These are phyloP conservation scores for Skeletonema potamos DNA, from an alignment of 108 stramenopile species.

Conservation along the genomic window DNA sequence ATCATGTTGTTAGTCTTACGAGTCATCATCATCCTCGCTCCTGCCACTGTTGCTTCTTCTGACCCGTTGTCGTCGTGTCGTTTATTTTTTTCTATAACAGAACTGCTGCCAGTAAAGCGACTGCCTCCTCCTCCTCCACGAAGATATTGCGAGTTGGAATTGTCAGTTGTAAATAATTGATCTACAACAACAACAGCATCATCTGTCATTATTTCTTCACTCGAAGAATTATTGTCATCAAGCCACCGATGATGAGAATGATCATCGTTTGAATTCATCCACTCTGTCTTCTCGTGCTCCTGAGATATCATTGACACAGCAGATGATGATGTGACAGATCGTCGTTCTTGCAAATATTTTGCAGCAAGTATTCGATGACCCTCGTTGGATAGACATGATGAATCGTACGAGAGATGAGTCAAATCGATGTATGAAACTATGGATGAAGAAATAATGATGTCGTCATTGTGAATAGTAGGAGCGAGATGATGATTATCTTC, in stretches of 20 bases:
- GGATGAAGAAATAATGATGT: background rate
- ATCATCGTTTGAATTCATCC: background rate
- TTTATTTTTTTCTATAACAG: too few relatives aligned
- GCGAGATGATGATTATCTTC: too few relatives aligned
- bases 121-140: background rate
- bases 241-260: background rate
- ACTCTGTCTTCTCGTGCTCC: background rate
- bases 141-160: background rate
- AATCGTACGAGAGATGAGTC: slow-evolving; percentile 21
- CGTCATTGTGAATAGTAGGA: too few relatives aligned
- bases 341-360: slow-evolving; percentile 4
- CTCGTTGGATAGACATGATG: background rate
- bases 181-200: background rate
- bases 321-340: background rate
- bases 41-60: background rate
- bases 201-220: background rate
- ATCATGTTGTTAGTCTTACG: background rate
- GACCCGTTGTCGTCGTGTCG: background rate
- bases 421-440: slow-evolving; percentile 4
- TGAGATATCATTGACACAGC: background rate
- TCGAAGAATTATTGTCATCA: background rate
- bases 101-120: too few relatives aligned
- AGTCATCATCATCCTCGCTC: background rate
- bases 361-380: background rate
- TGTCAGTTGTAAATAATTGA: background rate